Evolutionary conservation across 257 asterid genomes (phyloP), one percentile per base, ranked within the genome.

Genomic region (Jacaranda copaia): DNA sequence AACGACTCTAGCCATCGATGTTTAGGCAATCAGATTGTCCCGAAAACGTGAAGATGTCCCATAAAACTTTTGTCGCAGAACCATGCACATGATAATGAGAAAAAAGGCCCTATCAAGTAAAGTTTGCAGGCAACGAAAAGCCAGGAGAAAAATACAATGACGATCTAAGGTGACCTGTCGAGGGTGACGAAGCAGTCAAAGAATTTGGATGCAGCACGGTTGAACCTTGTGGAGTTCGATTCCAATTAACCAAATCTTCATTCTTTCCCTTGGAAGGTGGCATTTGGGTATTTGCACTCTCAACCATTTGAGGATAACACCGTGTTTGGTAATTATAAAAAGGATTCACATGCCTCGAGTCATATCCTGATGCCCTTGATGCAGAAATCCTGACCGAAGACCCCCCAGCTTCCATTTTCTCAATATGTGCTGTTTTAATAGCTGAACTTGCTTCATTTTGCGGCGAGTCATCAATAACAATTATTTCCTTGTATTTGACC

Each of bases 381-480:
- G 67, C 77, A 19, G 77, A 39, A 64, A 72, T 63, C 62, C 82
- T 73, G 20, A 45, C 66, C 62, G 79, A 14, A 11, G 69, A 71
- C 43, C 69, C 77, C 63, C 74, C 45, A 45, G 74, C 65, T 57
- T 62, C 32, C 32, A 25, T 25, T 25, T 25, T 25, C 32, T 25
- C 32, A 25, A 25, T 2, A 25, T 25, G 32, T 25, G 32, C 2
- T 25, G 32, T 1, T 43, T 19, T 52, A 59, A 75, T 16, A 16
- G 68, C 70, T 7, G 71, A 49, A 57, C 63, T 39, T 52, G 46
- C 45, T 75, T 77, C 84, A 46, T 72, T 58, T 65, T 82, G 79
- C 2, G 82, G 85, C 6, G 84, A 62, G 82, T 79, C 92, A 64
- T 86, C 81, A 45, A 86, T 83, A 40, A 86, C 77, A 14, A 79